Percentiles rank a stretch among this genome's conserved stretches.
These are phyloP conservation scores for Xylaria digitata DNA, from an alignment of 2,329 filamentous ascomycete species.

Conservation along the genomic window DNA sequence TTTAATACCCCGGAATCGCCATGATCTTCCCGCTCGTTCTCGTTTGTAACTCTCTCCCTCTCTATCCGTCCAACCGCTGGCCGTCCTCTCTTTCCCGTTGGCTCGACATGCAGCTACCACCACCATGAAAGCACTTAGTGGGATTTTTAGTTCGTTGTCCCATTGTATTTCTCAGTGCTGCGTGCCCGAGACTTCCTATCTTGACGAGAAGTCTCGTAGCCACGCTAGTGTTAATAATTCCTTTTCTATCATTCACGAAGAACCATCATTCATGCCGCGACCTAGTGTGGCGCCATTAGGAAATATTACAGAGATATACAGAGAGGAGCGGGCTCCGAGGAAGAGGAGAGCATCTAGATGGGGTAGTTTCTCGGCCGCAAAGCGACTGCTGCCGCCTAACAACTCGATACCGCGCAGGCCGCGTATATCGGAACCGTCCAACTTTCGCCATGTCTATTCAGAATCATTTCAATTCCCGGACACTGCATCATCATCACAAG, in stretches of 20 bases:
- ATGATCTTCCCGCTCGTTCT: constrained; percentile 37
- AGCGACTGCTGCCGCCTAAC: constrained; percentile 57
- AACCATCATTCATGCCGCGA: constrained; percentile 53
- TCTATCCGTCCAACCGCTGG: constrained; percentile 48
- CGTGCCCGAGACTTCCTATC: constrained; percentile 53
- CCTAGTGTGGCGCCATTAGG: constrained; percentile 48
- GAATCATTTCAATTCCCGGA: constrained; percentile 49
- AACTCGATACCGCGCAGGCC: constrained; percentile 59
- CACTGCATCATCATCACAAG: constrained; percentile 41
- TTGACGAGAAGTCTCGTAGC: constrained; percentile 54
- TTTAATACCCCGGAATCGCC: constrained; percentile 43
- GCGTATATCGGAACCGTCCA: constrained; percentile 67
- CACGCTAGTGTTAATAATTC: constrained; percentile 53
- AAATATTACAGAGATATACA: constrained; percentile 44
- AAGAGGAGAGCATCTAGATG: constrained; percentile 55
- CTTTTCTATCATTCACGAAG: constrained; percentile 53
- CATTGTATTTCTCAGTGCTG: constrained; percentile 60
- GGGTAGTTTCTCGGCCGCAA: constrained; percentile 60
- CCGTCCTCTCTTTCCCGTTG: constrained; percentile 42
- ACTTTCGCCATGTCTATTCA: constrained; percentile 69
- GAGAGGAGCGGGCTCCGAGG: constrained; percentile 51
- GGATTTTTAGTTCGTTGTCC: constrained; percentile 61
- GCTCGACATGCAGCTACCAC: constrained; percentile 47
- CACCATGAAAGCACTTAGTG: constrained; percentile 57
- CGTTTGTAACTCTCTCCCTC: constrained; percentile 38